Evolutionary conservation across 1,284 basidiomycete genomes (phyloP), one percentile per base, ranked within the genome.

Genomic region (Trichosporon faecale): DNA sequence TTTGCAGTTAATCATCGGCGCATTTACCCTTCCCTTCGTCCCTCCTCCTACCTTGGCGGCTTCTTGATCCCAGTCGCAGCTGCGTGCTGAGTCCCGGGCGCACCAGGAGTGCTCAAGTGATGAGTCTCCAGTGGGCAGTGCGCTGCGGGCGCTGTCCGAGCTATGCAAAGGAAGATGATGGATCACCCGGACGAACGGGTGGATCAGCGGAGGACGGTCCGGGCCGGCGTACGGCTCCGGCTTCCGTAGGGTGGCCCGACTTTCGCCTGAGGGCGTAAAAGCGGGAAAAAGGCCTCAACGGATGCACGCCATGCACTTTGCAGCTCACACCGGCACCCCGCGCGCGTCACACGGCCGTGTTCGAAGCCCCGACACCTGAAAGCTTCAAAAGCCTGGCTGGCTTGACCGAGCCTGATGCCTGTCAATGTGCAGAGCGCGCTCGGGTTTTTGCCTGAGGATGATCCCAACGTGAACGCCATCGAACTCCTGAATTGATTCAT

Each of bases 401-500:
- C n/a, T n/a, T n/a, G n/a, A n/a, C n/a, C n/a, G 40, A 44, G 18
- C 40, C 40, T 18, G 18, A 40, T n/a, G n/a, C n/a, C n/a, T n/a
- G n/a, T n/a, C n/a, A n/a, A n/a, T n/a, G n/a, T n/a, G n/a, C n/a
- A n/a, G n/a, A n/a, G n/a, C n/a, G n/a, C n/a, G n/a, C n/a, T n/a
- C n/a, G n/a, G n/a, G n/a, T n/a, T n/a, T n/a, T n/a, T n/a, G 12
- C 40, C 40, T 52, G 49, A 18, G 49, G 21, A 8, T 23, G 49
- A 52, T 52, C 49, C 49, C 49, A 52, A 52, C 49, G 49, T 52
- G 49, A 52, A 52, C 49, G 49, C 49, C 49, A 52, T 52, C 23
- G 5, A 46, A 9, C 21, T 21, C 49, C 49, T 52, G 49, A 52
- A 52, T 52, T 52, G 49, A 52, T 52, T 52, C 49, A 52, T 52